Evolutionary conservation across 352 stramenopile genomes (phyloP).

Genomic region (Pythium phragmitis): DNA sequence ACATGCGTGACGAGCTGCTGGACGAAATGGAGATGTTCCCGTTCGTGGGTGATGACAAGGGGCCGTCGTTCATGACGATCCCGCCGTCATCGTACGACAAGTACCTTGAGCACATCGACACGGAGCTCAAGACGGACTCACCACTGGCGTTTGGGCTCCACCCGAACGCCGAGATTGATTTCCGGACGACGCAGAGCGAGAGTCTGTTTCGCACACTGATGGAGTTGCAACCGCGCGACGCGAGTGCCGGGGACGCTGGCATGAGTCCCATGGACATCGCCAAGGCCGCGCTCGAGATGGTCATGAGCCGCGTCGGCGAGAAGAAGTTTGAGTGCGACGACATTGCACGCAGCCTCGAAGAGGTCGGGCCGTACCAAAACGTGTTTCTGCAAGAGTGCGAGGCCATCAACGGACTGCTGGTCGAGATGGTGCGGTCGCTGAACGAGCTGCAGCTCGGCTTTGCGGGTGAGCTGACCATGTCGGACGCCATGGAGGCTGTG

Average conservation of each 20-base stretch:
- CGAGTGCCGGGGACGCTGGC: constrained; percentile 76
- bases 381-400: constrained; percentile 98
- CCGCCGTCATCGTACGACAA: constrained; percentile 97
- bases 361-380: constrained; percentile 95
- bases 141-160: constrained; percentile 97
- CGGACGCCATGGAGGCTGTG: constrained; percentile 95
- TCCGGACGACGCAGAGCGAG: constrained; percentile 96
- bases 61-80: constrained; percentile 87
- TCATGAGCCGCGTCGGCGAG: constrained; percentile 94
- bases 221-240: constrained; percentile 94
- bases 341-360: constrained; percentile 92
- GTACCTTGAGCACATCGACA: constrained; percentile 97
- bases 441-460: constrained; percentile 97
- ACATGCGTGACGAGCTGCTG: constrained; percentile 85
- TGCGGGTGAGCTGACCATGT: constrained; percentile 97
- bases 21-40: constrained; percentile 90
- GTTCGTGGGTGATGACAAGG: constrained; percentile 95
- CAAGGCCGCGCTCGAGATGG: constrained; percentile 87
- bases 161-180: constrained; percentile 98
- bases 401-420: constrained; percentile 95
- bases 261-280: constrained; percentile 94
- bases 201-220: constrained; percentile 95
- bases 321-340: constrained; percentile 98
- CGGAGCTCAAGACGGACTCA: constrained; percentile 95
- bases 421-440: constrained; percentile 95